A percentile compares a stretch with the other conserved stretches of the same genome.
Evolutionary conservation across 768 basidiomycete genomes (phyloP).

Genomic region (Boletus insuetus): DNA sequence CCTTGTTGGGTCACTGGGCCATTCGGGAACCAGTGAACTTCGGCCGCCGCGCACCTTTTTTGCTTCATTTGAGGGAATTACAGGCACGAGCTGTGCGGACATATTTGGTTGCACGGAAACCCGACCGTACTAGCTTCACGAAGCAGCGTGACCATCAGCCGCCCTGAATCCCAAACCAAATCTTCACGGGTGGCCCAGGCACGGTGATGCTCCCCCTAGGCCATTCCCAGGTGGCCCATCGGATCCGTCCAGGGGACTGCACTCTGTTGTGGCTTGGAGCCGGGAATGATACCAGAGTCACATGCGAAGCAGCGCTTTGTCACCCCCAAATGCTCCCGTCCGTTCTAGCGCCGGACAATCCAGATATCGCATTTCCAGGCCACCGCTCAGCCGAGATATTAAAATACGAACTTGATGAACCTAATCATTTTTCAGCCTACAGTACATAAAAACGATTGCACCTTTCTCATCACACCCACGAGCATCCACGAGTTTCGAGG

Average conservation of each 20-base stretch:
- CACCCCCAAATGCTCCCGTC: neutral
- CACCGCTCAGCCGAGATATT: too few species aligned
- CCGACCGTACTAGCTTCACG: slow-evolving; percentile 6
- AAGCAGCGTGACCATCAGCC: slow-evolving; percentile 3
- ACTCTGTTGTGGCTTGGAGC: too few species aligned
- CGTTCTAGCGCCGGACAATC: slow-evolving; percentile 5
- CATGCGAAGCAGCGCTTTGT: neutral
- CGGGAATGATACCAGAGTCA: neutral
- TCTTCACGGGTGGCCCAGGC: slow-evolving; percentile 1
- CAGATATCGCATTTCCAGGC: neutral
- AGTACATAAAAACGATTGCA: too few species aligned
- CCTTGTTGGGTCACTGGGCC: slow-evolving; percentile 17
- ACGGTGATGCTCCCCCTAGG: slow-evolving; percentile 5
- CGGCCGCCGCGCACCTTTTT: slow-evolving; percentile 24
- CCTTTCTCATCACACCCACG: too few species aligned
- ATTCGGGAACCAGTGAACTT: slow-evolving; percentile 25
- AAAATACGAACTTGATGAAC: neutral
- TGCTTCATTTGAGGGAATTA: slow-evolving; percentile 13
- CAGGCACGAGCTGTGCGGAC: slow-evolving; percentile 19
- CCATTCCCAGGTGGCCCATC: neutral
- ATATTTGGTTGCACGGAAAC: slow-evolving; percentile 11
- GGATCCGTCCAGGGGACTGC: slow-evolving; percentile 5
- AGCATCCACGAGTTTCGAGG: too few species aligned
- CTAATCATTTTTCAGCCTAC: neutral
- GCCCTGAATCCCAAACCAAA: slow-evolving; percentile 7